Conservation (phyloP, 805 yeast species). For the Maudiozyma bulderi region DNA sequence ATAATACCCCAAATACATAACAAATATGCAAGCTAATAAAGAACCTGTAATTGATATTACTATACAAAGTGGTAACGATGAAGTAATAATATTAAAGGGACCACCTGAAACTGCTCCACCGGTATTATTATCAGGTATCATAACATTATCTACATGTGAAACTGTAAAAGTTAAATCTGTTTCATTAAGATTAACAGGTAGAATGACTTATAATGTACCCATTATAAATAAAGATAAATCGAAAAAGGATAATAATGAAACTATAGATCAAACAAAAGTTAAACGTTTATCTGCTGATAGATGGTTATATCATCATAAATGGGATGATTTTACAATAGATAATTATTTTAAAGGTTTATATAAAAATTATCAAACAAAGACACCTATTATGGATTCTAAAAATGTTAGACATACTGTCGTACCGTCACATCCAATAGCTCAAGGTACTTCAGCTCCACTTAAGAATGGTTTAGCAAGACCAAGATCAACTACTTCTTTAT, state of each 20-base stretch:
- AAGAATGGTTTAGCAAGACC: not conserved
- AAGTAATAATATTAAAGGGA: constrained; percentile 76
- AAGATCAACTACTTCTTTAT: constrained; percentile 20
- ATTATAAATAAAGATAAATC: constrained; percentile 7
- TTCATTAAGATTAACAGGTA: constrained; percentile 55
- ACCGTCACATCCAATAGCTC: too few relatives aligned
- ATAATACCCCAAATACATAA: not conserved
- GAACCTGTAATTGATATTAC: constrained; percentile 39
- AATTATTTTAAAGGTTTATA: constrained; percentile 29
- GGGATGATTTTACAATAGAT: constrained; percentile 61
- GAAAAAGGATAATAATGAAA: too few relatives aligned
- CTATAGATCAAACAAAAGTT: not conserved
- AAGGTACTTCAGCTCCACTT: too few relatives aligned
- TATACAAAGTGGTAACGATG: constrained; percentile 58
- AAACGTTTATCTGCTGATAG: constrained; percentile 38
- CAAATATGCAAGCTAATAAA: not conserved
- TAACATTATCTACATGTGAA: constrained; percentile 67
- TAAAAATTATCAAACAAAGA: constrained; percentile 16
- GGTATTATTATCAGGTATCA: constrained; percentile 63
- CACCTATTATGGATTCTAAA: constrained; percentile 8
- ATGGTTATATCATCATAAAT: constrained; percentile 61
- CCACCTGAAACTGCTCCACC: constrained; percentile 68
- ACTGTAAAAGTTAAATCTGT: constrained; percentile 61
- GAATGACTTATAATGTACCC: constrained; percentile 55
- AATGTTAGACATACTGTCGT: constrained; percentile 6